Conservation (phyloP, 148 eudicot species). For the Simmondsia chinensis region DNA sequence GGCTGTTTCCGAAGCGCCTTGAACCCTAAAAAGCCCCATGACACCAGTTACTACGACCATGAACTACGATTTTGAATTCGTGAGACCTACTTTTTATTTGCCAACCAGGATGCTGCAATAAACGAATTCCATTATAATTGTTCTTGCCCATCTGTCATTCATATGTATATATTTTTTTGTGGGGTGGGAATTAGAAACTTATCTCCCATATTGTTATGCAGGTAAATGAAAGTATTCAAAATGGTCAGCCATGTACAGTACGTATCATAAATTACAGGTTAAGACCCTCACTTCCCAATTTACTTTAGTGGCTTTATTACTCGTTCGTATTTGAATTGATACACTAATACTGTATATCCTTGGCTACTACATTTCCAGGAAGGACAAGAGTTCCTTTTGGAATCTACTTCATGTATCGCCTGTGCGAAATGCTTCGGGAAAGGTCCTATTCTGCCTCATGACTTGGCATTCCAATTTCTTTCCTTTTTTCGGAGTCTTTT, state of each 20-base stretch:
- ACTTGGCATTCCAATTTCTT: too few species aligned
- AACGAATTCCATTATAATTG: background rate
- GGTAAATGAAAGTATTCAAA: conserved; percentile 51
- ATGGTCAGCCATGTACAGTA: conserved; percentile 47
- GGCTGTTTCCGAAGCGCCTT: too few species aligned
- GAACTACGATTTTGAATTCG: too few species aligned
- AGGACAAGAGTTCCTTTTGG: conserved; percentile 71
- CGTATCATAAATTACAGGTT: conserved; percentile 77
- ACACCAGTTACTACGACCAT: too few species aligned
- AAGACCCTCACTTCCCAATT: conserved; percentile 5
- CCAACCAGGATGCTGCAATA: background rate
- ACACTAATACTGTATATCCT: background rate
- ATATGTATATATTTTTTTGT: background rate
- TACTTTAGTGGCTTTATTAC: background rate
- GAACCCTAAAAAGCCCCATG: too few species aligned
- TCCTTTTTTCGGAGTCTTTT: too few species aligned
- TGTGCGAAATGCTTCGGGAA: conserved; percentile 81
- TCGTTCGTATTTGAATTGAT: background rate
- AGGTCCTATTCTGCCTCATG: conserved; percentile 66
- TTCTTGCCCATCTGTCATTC: background rate
- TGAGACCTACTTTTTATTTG: background rate
- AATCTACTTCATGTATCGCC: conserved; percentile 80
- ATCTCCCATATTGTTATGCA: conserved; percentile 16
- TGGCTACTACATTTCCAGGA: conserved; percentile 38
- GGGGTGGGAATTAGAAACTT: background rate